Conservation (phyloP, 768 basidiomycete genomes). For the Boletellus ananas region DNA sequence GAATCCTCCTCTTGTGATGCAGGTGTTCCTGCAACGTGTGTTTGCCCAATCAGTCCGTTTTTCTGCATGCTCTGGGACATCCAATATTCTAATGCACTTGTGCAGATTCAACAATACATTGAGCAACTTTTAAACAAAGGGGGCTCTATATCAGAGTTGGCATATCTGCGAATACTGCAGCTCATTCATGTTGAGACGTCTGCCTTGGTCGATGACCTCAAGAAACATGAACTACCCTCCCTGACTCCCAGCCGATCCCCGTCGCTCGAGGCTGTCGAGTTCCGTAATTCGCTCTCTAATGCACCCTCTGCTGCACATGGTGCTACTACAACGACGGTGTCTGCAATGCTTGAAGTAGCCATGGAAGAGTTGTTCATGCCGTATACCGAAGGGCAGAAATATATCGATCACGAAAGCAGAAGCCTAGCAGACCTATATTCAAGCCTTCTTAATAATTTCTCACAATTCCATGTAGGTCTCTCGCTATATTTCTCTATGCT, state of each 20-base stretch:
- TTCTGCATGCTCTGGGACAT: neutral
- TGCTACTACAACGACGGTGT: constrained; percentile 47
- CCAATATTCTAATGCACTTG: constrained; percentile 4
- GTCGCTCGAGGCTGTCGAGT: constrained; percentile 60
- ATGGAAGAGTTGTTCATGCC: constrained; percentile 96
- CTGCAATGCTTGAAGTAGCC: constrained; percentile 88
- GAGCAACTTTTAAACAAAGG: constrained; percentile 82
- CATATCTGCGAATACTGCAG: constrained; percentile 87
- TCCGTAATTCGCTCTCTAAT: constrained; percentile 51
- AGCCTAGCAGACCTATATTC: constrained; percentile 79
- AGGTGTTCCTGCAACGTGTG: constrained; percentile 94
- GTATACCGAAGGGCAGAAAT: constrained; percentile 87
- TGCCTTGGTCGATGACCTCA: constrained; percentile 83
- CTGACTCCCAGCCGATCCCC: constrained; percentile 51
- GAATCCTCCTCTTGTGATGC: constrained; percentile 94
- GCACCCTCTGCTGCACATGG: constrained; percentile 38
- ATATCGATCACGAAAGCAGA: constrained; percentile 88
- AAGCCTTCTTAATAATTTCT: constrained; percentile 65
- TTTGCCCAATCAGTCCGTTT: constrained; percentile 90
- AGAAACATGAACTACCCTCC: constrained; percentile 81
- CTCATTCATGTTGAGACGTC: constrained; percentile 80
- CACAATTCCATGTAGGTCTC: constrained; percentile 76
- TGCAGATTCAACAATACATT: constrained; percentile 93
- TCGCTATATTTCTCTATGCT: neutral
- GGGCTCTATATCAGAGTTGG: constrained; percentile 74